A percentile compares a stretch with the other conserved stretches of the same genome.
Evolutionary conservation across 2,329 filamentous ascomycete species (phyloP).

Genomic region (Pseudogymnoascus sp.): DNA sequence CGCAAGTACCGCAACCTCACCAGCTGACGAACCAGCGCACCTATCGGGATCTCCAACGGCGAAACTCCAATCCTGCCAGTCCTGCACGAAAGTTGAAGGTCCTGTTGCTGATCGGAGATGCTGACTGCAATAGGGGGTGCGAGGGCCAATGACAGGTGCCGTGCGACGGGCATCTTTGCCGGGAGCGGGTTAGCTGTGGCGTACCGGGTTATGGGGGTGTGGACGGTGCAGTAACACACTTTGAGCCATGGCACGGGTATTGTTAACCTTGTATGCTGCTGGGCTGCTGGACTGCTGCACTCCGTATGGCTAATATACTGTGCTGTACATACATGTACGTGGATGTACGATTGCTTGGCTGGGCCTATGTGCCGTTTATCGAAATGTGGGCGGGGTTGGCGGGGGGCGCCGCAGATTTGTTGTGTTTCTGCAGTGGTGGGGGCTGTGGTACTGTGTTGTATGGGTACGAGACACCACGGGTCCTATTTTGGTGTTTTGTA

Average conservation of each 20-base stretch:
- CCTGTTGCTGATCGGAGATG: not conserved
- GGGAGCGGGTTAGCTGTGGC: not conserved
- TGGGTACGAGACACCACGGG: no score
- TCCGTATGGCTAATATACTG: not conserved
- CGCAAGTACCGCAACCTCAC: not conserved
- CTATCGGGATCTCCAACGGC: not conserved
- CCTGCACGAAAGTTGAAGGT: not conserved
- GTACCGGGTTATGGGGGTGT: not conserved
- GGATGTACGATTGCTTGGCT: not conserved
- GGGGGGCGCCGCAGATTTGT: not conserved
- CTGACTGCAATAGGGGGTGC: not conserved
- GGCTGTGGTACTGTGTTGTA: not conserved
- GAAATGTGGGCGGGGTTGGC: not conserved
- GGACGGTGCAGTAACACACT: not conserved
- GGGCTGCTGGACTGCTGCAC: no score
- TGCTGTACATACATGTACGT: not conserved
- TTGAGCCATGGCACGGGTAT: not conserved
- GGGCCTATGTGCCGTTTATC: not conserved
- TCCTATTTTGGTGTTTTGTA: not conserved
- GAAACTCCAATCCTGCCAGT: not conserved
- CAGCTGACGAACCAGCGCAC: not conserved
- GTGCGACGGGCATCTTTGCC: slow-evolving; percentile 1
- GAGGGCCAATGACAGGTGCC: not conserved
- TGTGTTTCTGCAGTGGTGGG: not conserved
- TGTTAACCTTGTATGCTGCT: not conserved